Percentiles rank a stretch among this genome's conserved stretches.
Conservation (phyloP, 2,329 filamentous ascomycete species). For the Ascochyta koolunga region DNA sequence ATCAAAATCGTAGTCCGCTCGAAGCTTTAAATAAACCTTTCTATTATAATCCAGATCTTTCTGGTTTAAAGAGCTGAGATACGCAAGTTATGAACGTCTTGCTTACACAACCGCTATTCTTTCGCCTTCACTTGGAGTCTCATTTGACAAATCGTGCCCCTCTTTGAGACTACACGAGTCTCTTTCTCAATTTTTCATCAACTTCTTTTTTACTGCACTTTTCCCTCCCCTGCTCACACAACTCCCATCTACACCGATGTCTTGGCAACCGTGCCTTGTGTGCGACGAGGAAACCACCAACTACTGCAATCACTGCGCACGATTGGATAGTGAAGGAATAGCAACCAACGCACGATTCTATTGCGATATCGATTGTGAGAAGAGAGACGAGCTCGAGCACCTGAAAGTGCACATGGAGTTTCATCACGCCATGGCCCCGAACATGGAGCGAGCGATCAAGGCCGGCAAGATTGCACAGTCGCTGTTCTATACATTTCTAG, state of each 20-base stretch:
- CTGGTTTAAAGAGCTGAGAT: neutral
- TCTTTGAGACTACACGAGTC: neutral
- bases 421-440: neutral
- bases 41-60: no score
- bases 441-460: slow-evolving; percentile 10
- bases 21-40: no score
- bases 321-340: neutral
- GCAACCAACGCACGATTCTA: slow-evolving; percentile 10
- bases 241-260: slow-evolving; percentile 1
- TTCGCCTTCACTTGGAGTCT: neutral
- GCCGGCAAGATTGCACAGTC: slow-evolving; percentile 19
- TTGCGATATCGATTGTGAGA: slow-evolving; percentile 10
- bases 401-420: slow-evolving; percentile 2
- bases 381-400: slow-evolving; percentile 12
- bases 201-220: neutral
- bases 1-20: neutral
- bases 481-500: slow-evolving; percentile 20
- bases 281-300: slow-evolving; percentile 10
- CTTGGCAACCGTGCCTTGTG: slow-evolving; percentile 8
- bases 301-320: slow-evolving; percentile 12
- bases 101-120: no score
- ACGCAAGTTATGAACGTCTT: neutral
- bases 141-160: neutral
- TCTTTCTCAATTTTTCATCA: neutral
- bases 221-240: neutral